Evolutionary conservation across 331 rosid genomes (phyloP), one percentile per base, ranked within the genome.

Genomic region (Pyracantha coccinea): DNA sequence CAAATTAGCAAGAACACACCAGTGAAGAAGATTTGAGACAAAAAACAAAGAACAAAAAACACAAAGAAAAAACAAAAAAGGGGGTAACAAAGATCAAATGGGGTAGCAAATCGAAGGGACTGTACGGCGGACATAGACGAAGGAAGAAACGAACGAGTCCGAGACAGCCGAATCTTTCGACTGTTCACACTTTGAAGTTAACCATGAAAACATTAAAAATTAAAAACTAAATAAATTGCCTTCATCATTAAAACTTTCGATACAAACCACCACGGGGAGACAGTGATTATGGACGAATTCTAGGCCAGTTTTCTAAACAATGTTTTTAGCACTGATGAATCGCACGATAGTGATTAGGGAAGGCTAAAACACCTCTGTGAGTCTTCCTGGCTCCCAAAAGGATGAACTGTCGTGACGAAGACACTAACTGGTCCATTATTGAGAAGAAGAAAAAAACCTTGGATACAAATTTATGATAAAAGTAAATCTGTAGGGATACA

Each of bases 381-480:
- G 47, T 41, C 15, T 41, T 41, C 0, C 1, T 1, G 1, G 0
- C 47, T 9, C 0, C 0, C 1, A 2, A 0, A 38, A 35, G 0
- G 0, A 5, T 41, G 4, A 11, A 41, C 15, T 41, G 4, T 0
- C 4, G 0, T 41, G 47, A 0, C 1, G 1, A 41, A 41, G 1
- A 0, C 47, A 9, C 4, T 0, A 41, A 9, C 0, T 0, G 47
- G 15, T 41, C 15, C 1, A 10, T 41, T 11, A 0, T 41, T 41
- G 4, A 41, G 15, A 31, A 0, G 47, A 11, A 41, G n/a, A 41
- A 41, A 38, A 38, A 41, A 41, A 38, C 14, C 1, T 11, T 3
- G 4, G 4, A 41, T 3, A 41, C 47, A 41, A 41, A 41, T 41
- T 41, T 41, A 41, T 41, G 5, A 41, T 41, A 10, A 41, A 47